Percentiles rank a stretch among this genome's conserved stretches.
Evolutionary conservation across 1,284 basidiomycete genomes (phyloP).

Genomic region (Exobasidium rhododendri): DNA sequence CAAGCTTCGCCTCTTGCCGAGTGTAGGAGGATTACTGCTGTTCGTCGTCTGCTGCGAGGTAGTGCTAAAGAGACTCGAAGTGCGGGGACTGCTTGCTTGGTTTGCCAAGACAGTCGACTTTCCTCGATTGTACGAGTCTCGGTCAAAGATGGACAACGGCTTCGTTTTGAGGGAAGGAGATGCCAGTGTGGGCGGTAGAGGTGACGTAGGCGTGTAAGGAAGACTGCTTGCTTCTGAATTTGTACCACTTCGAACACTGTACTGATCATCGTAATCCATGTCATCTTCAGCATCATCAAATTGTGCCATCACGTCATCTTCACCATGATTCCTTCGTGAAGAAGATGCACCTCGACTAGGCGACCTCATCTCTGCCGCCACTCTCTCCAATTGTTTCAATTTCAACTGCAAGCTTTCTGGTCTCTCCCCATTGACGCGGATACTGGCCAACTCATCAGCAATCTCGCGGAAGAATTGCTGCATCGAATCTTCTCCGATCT

Average conservation of each 20-base stretch:
- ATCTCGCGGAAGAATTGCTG: slow-evolving; percentile 77
- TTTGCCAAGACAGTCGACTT: neutral
- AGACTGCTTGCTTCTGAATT: slow-evolving; percentile 30
- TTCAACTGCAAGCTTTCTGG: slow-evolving; percentile 58
- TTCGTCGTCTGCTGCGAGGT: neutral
- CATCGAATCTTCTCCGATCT: slow-evolving; percentile 67
- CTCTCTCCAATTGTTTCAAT: slow-evolving; percentile 52
- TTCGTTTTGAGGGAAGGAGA: slow-evolving; percentile 34
- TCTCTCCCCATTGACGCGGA: slow-evolving; percentile 54
- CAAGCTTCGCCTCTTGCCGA: slow-evolving; percentile 26
- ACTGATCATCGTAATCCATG: slow-evolving; percentile 22
- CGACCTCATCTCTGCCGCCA: slow-evolving; percentile 1
- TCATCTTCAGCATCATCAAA: slow-evolving; percentile 63
- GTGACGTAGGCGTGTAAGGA: slow-evolving; percentile 31
- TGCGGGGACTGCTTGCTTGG: slow-evolving; percentile 20
- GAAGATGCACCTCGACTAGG: slow-evolving; percentile 17
- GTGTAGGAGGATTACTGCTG: slow-evolving; percentile 20
- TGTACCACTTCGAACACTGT: slow-evolving; percentile 26
- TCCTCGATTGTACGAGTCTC: slow-evolving; percentile 16
- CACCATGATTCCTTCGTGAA: slow-evolving; percentile 5
- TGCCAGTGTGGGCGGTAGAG: slow-evolving; percentile 30
- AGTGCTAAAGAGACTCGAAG: slow-evolving; percentile 37
- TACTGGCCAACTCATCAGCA: slow-evolving; percentile 71
- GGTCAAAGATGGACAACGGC: slow-evolving; percentile 28
- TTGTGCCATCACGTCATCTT: slow-evolving; percentile 50